phyloP scores from a whole-genome alignment of 2,329 filamentous ascomycete species.

The Samsoniella hepiali region DNA sequence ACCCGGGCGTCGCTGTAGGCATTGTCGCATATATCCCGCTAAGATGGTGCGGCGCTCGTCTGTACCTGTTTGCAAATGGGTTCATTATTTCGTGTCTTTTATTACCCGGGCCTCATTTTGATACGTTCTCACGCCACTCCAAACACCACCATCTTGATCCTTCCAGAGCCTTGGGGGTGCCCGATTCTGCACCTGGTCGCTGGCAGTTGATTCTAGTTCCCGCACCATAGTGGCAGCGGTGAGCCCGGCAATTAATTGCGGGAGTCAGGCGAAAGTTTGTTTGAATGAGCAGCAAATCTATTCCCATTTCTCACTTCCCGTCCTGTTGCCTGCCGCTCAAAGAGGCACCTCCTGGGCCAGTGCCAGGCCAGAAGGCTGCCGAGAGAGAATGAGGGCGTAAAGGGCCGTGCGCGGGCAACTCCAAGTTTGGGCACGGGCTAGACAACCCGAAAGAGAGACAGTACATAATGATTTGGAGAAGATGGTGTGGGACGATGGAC shows the following conservation, averaged over 20 bases:
- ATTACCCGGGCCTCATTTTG: background rate
- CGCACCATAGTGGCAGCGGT: background rate
- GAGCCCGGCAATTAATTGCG: background rate
- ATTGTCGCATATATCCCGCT: background rate
- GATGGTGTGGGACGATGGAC: background rate
- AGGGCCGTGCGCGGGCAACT: conserved; percentile 12
- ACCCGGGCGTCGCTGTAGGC: background rate
- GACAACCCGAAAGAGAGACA: background rate
- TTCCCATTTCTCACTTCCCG: background rate
- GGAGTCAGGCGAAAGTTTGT: background rate
- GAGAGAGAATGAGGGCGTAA: background rate
- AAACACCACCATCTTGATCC: background rate
- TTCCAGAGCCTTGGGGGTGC: background rate
- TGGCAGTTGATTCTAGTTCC: background rate
- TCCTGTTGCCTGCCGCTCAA: background rate
- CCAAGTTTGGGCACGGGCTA: conserved; percentile 6
- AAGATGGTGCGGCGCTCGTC: background rate
- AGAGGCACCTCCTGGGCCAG: background rate
- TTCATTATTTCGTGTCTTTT: background rate
- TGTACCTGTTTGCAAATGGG: background rate
- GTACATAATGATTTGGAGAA: background rate
- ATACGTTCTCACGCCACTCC: background rate
- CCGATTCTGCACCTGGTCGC: background rate
- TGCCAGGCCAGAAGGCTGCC: background rate
- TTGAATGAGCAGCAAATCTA: background rate